Evolutionary conservation across 2,329 filamentous ascomycete genomes (phyloP).

Genomic region (Arthrocladium fulminans): DNA sequence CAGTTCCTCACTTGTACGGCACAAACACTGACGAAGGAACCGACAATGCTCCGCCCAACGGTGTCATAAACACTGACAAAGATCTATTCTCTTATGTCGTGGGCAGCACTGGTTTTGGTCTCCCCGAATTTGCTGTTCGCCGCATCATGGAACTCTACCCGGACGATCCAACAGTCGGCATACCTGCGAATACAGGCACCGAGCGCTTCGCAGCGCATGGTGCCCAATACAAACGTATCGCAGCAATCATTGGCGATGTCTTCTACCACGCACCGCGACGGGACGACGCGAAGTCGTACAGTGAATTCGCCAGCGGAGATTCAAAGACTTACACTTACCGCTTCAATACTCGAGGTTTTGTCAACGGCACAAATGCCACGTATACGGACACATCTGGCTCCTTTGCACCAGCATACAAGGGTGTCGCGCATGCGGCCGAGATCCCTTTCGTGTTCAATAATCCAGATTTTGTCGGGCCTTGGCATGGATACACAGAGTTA

Average conservation of each 20-base stretch:
- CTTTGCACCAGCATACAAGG: slow-evolving; percentile 31
- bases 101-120: slow-evolving; percentile 20
- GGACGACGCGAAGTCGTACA: slow-evolving; percentile 44
- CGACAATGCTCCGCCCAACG: slow-evolving; percentile 40
- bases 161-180: slow-evolving; percentile 34
- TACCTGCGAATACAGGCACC: slow-evolving; percentile 7
- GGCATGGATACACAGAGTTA: slow-evolving; percentile 33
- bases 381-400: slow-evolving; percentile 34
- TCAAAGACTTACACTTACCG: slow-evolving; percentile 48
- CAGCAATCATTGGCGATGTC: slow-evolving; percentile 47
- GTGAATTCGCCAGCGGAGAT: slow-evolving; percentile 33
- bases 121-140: slow-evolving; percentile 27
- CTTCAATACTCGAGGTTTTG: slow-evolving; percentile 45
- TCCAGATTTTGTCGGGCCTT: slow-evolving; percentile 30
- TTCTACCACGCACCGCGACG: slow-evolving; percentile 49
- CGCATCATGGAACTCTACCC: slow-evolving; percentile 45
- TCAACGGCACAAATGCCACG: slow-evolving; percentile 1
- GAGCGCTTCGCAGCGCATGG: slow-evolving; percentile 31
- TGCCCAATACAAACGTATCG: slow-evolving; percentile 45
- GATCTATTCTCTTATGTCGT: slow-evolving; percentile 41
- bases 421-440: slow-evolving; percentile 48
- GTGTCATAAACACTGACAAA: slow-evolving; percentile 45
- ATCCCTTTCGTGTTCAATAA: slow-evolving; percentile 49
- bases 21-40: slow-evolving; percentile 58
- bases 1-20: slow-evolving; percentile 53